A percentile compares a stretch with the other conserved stretches of the same genome.
Evolutionary conservation across 805 yeast species (phyloP).

Genomic region (Saccharomycopsis fodiens): DNA sequence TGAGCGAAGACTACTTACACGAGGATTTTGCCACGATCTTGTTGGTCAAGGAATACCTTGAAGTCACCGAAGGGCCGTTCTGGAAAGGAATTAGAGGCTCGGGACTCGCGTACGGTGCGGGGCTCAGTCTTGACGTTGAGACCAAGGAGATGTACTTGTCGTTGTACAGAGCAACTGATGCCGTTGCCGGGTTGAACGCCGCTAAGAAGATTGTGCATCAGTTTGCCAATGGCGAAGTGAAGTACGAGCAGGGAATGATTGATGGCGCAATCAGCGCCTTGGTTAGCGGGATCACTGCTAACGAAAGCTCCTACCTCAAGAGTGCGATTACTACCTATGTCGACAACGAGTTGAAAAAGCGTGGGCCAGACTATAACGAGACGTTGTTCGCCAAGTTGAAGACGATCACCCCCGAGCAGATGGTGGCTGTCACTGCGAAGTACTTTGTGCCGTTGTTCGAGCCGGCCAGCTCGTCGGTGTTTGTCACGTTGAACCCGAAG

Average conservation of each 20-base stretch:
- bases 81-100: conserved; percentile 95
- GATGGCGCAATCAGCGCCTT: conserved; percentile 72
- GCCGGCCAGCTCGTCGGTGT: conserved; percentile 46
- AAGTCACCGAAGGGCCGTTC: conserved; percentile 91
- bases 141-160: conserved; percentile 58
- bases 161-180: conserved; percentile 81
- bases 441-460: conserved; percentile 65
- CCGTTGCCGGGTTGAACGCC: conserved; percentile 49
- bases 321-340: conserved; percentile 62
- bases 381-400: conserved; percentile 47
- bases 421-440: conserved; percentile 39
- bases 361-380: conserved; percentile 61
- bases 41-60: conserved; percentile 35
- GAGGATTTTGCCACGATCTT: conserved; percentile 35
- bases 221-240: conserved; percentile 44
- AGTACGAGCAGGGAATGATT: conserved; percentile 51
- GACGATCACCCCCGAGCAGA: conserved; percentile 44
- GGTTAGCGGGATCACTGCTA: conserved; percentile 62
- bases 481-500: conserved; percentile 67
- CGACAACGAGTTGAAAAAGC: conserved; percentile 56
- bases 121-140: conserved; percentile 50
- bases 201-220: conserved; percentile 60
- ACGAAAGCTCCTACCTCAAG: conserved; percentile 53
- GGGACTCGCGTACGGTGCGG: conserved; percentile 89
- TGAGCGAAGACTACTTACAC: conserved; percentile 33